A percentile compares a stretch with the other conserved stretches of the same genome.
Evolutionary conservation across 2,329 filamentous ascomycete species (phyloP).

Genomic region (Aspergillus intermedius): DNA sequence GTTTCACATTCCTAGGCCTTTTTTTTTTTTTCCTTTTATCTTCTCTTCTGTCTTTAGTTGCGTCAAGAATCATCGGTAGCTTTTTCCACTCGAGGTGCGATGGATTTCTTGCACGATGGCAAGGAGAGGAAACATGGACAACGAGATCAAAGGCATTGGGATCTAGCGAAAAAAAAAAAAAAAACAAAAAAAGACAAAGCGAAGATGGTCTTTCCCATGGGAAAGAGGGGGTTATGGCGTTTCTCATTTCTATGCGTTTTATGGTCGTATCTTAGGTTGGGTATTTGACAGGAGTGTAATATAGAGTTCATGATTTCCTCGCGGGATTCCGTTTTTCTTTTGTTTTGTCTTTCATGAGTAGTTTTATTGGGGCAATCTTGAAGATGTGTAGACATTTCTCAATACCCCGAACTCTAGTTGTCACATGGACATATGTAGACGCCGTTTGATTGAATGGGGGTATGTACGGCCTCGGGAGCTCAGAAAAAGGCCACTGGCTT

Average conservation of each 20-base stretch:
- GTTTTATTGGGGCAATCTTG: neutral
- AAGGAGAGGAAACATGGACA: slow-evolving; percentile 1
- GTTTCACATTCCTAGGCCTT: slow-evolving; percentile 10
- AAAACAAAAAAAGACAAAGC: neutral
- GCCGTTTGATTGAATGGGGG: too few relatives aligned
- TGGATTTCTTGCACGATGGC: neutral
- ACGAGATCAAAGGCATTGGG: slow-evolving; percentile 5
- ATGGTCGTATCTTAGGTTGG: slow-evolving; percentile 12
- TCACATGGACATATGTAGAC: neutral
- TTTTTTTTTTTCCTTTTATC: slow-evolving; percentile 3
- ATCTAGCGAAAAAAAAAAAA: slow-evolving; percentile 3
- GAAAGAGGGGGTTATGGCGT: slow-evolving; percentile 20
- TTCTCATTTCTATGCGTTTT: slow-evolving; percentile 14
- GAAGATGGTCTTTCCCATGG: slow-evolving; percentile 15
- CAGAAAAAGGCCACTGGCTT: too few relatives aligned
- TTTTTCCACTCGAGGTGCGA: neutral
- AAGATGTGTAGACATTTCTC: too few relatives aligned
- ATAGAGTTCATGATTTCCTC: slow-evolving; percentile 26
- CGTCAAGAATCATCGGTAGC: neutral
- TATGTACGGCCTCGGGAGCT: too few relatives aligned
- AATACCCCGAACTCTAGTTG: too few relatives aligned
- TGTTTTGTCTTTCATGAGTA: neutral
- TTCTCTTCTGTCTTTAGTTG: neutral
- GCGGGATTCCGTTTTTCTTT: slow-evolving; percentile 7
- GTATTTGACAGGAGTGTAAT: slow-evolving; percentile 21